Base-by-base conservation (phyloP, 805 yeast species). In the Kuraishia capsulata region DNA sequence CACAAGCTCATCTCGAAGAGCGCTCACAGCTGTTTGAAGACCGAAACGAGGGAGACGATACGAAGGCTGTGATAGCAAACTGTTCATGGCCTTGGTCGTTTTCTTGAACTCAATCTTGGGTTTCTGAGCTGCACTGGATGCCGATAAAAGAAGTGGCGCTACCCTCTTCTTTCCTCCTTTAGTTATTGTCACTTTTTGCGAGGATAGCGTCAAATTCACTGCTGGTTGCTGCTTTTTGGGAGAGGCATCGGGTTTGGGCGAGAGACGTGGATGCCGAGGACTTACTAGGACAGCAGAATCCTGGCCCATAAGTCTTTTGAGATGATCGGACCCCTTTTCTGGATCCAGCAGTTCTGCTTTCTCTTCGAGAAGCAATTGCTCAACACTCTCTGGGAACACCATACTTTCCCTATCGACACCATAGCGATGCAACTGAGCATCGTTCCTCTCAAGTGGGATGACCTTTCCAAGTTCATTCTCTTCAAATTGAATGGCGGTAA, bases 391-490 rank as follows among this genome's bases (percentile, higher is more conserved):
- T 0, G 96, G 95, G 49, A 87, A 83, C 17, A 81, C 80, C 63
- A 82, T 67, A 6, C 84, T 73, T 46, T 89, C 96, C 40, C 88
- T 72, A 44, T 85, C 95, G 2, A 84, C 88, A 44, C 98, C 97
- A 53, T 83, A 90, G 47, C 87, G 70, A 47, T 82, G 78, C 40
- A 90, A 67, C 42, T 85, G 82, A 31, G 73, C 68, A 41, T 76
- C 81, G 42, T 82, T 78, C 46, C 72, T 73, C 30, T 74, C 89
- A 29, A 78, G 52, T 0, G 94, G 81, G 4, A 81, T 69, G 9
- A 53, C 54, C 11, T 45, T 57, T 4, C 94, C 94, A 19, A 83
- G 56, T 48, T 83, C 94, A 36, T 65, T 57, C 1, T 59, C 54
- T 16, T 75, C 88, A 53, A 90, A 90, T 10, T 64, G 48, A 0